A percentile compares a stretch with the other conserved stretches of the same genome.
phyloP scores from a whole-genome alignment of 1,284 basidiomycete genomes.

The Pulveroboletus sp. region DNA sequence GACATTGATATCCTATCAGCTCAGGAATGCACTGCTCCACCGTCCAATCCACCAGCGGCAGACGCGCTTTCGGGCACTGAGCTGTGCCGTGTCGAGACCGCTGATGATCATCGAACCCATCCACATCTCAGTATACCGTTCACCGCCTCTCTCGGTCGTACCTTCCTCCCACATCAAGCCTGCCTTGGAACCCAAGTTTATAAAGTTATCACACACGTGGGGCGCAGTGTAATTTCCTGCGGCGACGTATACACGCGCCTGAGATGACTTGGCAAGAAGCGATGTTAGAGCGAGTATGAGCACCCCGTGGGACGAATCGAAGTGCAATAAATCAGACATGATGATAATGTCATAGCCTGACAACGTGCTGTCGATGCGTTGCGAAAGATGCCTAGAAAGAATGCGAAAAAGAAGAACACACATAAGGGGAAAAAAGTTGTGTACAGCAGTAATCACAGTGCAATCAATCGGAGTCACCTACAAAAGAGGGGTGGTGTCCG shows the following conservation, averaged over 20 bases:
- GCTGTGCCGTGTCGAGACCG: constrained; percentile 48
- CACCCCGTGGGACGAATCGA: constrained; percentile 59
- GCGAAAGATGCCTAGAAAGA: constrained; percentile 18
- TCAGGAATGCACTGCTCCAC: no score
- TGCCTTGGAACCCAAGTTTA: constrained; percentile 41
- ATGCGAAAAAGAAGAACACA: background rate
- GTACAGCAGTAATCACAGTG: background rate
- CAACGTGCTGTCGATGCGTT: constrained; percentile 16
- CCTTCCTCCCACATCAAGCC: constrained; percentile 54
- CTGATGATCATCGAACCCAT: constrained; percentile 47
- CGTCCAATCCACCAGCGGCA: constrained; percentile 60
- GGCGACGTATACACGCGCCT: constrained; percentile 56
- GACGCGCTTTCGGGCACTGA: constrained; percentile 53
- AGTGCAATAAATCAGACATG: constrained; percentile 71
- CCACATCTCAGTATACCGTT: constrained; percentile 39
- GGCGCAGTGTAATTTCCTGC: constrained; percentile 63
- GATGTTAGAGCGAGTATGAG: constrained; percentile 51
- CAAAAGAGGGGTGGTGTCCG: constrained; percentile 48
- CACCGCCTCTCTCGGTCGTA: constrained; percentile 14
- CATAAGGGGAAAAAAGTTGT: background rate
- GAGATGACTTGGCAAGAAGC: constrained; percentile 47
- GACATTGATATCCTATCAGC: no score
- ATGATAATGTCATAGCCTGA: constrained; percentile 59
- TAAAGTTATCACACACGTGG: constrained; percentile 56
- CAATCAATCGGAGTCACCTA: constrained; percentile 36